Conservation (phyloP, 2,329 filamentous ascomycete species). For the Diaporthe ilicicola region DNA sequence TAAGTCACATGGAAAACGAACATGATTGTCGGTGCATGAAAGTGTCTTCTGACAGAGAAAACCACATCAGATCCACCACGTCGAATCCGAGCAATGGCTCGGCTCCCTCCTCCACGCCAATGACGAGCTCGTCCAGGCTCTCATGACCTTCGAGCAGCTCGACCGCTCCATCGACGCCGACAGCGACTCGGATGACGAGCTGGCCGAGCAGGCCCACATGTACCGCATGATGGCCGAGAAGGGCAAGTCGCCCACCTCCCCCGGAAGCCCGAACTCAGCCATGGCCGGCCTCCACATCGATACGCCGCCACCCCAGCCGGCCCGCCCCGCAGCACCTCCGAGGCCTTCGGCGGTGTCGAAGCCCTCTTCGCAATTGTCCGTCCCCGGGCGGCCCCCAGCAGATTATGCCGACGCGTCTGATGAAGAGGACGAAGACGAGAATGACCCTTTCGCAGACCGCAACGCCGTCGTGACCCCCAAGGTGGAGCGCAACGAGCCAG, state of each 20-base stretch:
- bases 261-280: constrained; percentile 50
- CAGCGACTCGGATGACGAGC: constrained; percentile 74
- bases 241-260: constrained; percentile 56
- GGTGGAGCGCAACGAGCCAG: constrained; percentile 49
- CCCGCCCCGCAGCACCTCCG: constrained; percentile 56
- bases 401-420: constrained; percentile 60
- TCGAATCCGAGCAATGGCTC: constrained; percentile 91
- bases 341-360: constrained; percentile 55
- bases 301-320: constrained; percentile 46
- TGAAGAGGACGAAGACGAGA: constrained; percentile 76
- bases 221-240: constrained; percentile 67
- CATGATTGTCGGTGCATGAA: background rate
- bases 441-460: constrained; percentile 86
- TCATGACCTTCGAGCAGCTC: constrained; percentile 95
- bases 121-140: constrained; percentile 90
- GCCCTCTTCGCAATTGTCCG: constrained; percentile 60
- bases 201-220: constrained; percentile 71
- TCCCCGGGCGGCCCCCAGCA: constrained; percentile 51
- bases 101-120: constrained; percentile 92
- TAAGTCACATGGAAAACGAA: constrained; percentile 45
- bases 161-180: constrained; percentile 84
- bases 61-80: constrained; percentile 75
- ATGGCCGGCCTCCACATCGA: constrained; percentile 55
- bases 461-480: constrained; percentile 67
- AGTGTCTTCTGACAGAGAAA: background rate